Percentiles rank a stretch among this genome's conserved stretches.
Conservation (phyloP, 306 rosid genomes). For the Ceratonia siliqua region DNA sequence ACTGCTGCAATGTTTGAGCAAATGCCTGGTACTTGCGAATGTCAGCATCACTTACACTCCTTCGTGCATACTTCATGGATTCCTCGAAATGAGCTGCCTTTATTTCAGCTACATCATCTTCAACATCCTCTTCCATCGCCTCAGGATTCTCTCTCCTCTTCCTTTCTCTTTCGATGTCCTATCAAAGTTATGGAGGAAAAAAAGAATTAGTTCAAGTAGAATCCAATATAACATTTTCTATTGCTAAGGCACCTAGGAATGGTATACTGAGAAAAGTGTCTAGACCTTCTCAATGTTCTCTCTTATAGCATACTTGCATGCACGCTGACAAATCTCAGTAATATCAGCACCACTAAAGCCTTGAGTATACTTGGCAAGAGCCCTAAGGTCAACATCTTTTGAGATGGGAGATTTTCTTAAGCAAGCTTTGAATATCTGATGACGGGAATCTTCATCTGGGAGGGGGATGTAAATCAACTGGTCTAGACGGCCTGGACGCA, state of each 20-base stretch:
- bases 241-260: slow-evolving; percentile 8
- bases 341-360: slow-evolving; percentile 98
- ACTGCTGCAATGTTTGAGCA: slow-evolving; percentile 98
- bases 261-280: background rate
- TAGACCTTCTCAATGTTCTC: slow-evolving; percentile 90
- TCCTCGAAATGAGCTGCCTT: slow-evolving; percentile 97
- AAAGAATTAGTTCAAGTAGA: background rate
- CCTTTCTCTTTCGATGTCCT: slow-evolving; percentile 94
- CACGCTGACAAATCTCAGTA: slow-evolving; percentile 95
- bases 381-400: slow-evolving; percentile 85
- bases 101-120: slow-evolving; percentile 87
- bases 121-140: slow-evolving; percentile 95
- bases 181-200: slow-evolving; percentile 5
- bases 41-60: slow-evolving; percentile 97
- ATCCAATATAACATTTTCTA: background rate
- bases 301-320: slow-evolving; percentile 95
- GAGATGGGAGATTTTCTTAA: slow-evolving; percentile 91
- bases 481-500: slow-evolving; percentile 98
- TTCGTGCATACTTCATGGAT: slow-evolving; percentile 93
- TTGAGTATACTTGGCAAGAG: slow-evolving; percentile 97
- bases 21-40: slow-evolving; percentile 97
- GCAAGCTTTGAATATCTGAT: slow-evolving; percentile 83
- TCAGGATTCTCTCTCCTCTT: slow-evolving; percentile 84
- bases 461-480: slow-evolving; percentile 97
- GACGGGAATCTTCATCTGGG: slow-evolving; percentile 93